Evolutionary conservation across 2,329 filamentous ascomycete species (phyloP), one percentile per base, ranked within the genome.

Genomic region (Tolypocladium nubicola): DNA sequence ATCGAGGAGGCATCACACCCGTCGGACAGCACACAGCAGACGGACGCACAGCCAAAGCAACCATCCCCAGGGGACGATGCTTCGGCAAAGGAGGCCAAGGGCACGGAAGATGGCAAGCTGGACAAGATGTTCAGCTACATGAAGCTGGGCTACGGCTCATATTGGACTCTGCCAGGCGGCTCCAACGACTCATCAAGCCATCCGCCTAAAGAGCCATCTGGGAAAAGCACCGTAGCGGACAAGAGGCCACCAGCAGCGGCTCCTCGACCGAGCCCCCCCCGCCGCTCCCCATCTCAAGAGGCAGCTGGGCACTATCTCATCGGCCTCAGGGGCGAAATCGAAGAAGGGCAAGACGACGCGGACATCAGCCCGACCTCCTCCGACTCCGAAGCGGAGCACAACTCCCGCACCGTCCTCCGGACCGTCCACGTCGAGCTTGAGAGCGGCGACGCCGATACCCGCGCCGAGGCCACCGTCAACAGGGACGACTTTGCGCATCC

Each of bases 351-450:
- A 37, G 66, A 66, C 19, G 71, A 71, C 19, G 58, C 63, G 1
- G 72, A 73, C 2, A 64, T 69, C 1, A 66, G 65, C 58, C 60
- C 53, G 4, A 66, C 66, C 10, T 66, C 66, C 3, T 71, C 74
- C 4, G 69, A 72, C 14, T 61, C 60, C 4, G 61, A 67, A 2
- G 60, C 61, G 23, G 71, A 74, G 41, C 61, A 74, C 56, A 79
- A 82, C 60, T 76, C 79, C 1, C 79, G 86, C 37, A 85, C 82
- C 11, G 70, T 84, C 14, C 71, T 89, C 3, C 80, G 87, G 53
- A 89, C 86, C 0, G 63, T 92, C 30, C 82, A 86, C 26, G 78
- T 90, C 30, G 85, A 90, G 65, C 71, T 88, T 23, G 78, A 83
- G 54, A 68, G 71, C 10, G 70, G 70, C 57, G 69, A 67, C 10